A percentile compares a stretch with the other conserved stretches of the same genome.
phyloP scores from a whole-genome alignment of 2,329 filamentous ascomycete species.

The Colletotrichum abscissum region DNA sequence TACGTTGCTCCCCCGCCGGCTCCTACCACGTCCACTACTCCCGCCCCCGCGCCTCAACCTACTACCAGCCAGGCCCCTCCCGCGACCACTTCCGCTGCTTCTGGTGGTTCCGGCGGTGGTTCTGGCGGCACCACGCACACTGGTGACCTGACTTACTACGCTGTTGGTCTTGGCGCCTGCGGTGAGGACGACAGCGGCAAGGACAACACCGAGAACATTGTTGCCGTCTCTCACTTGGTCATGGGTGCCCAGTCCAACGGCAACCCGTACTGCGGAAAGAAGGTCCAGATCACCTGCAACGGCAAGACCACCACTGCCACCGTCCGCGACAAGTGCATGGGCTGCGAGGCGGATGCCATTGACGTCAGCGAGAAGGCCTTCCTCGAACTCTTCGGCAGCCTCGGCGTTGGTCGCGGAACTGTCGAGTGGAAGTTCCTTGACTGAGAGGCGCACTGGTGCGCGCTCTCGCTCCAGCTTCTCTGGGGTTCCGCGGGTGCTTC shows the following conservation, averaged over 20 bases:
- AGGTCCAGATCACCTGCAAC: slow-evolving; percentile 69
- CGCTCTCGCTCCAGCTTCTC: slow-evolving; percentile 4
- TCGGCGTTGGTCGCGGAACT: slow-evolving; percentile 54
- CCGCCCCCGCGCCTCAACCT: slow-evolving; percentile 26
- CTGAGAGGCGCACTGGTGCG: slow-evolving; percentile 38
- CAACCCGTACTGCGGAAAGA: slow-evolving; percentile 78
- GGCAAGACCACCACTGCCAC: slow-evolving; percentile 69
- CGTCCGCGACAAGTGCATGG: slow-evolving; percentile 81
- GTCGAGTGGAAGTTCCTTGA: slow-evolving; percentile 60
- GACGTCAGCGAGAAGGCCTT: slow-evolving; percentile 72
- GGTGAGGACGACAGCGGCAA: slow-evolving; percentile 70
- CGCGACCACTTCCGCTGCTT: slow-evolving; percentile 8
- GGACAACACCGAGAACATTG: slow-evolving; percentile 67
- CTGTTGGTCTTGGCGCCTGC: slow-evolving; percentile 75
- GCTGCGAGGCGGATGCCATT: slow-evolving; percentile 67
- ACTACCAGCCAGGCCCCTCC: slow-evolving; percentile 31
- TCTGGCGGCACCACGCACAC: slow-evolving; percentile 48
- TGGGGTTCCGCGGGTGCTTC: not conserved
- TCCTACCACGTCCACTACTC: slow-evolving; percentile 29
- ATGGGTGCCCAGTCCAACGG: slow-evolving; percentile 74
- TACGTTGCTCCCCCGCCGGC: slow-evolving; percentile 22
- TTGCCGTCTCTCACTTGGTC: slow-evolving; percentile 74
- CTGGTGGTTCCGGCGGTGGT: slow-evolving; percentile 34
- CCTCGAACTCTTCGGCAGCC: slow-evolving; percentile 59
- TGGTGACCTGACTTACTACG: slow-evolving; percentile 82